Evolutionary conservation across 129 eudicot species (phyloP), one percentile per base, ranked within the genome.

Genomic region (Apium graveolens): DNA sequence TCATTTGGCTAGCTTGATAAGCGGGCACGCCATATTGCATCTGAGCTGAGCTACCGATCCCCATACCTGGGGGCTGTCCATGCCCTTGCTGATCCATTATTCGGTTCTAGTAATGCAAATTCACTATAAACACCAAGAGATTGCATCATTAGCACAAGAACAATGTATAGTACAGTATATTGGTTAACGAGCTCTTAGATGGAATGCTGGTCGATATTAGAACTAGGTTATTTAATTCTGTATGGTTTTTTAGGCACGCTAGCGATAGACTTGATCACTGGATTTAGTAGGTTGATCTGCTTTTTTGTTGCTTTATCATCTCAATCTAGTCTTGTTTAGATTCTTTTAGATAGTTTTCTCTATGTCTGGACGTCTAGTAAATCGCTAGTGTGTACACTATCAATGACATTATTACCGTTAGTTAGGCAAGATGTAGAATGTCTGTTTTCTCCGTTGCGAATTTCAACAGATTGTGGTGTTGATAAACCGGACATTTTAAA

Each of bases 21-120:
- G 84, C 71, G 3, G 86, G 48, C 41, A 80, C 73, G 41, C 74
- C 82, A 74, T 85, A 86, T 34, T 84, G 90, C 86, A 84, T 79
- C 69, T 78, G 90, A 48, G 83, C 79, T 16, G 86, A 70, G 80
- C 82, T 83, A 48, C 82, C 79, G 26, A 63, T 75, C 72, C 86
- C 85, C 53, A 70, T 76, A 62, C 78, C 84, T 70, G 72, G 81
- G 57, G 88, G 73, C 53, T 78, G 91, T 44, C 91, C 91, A 60
- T 87, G 86, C 81, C 88, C 90, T 87, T 88, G 91, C 70, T 88
- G 91, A 72, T 88, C 91, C 91, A 88, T 87, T 80, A 26, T 43
- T 27, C 24, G 34, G 38, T 78, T 42, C 26, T 76, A 34, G 44
- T 57, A 14, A 29, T 34, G 41, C 12, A 2, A 68, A 21, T 21